Evolutionary conservation across 2,329 filamentous ascomycete genomes (phyloP).

Genomic region (Talaromyces sp.): DNA sequence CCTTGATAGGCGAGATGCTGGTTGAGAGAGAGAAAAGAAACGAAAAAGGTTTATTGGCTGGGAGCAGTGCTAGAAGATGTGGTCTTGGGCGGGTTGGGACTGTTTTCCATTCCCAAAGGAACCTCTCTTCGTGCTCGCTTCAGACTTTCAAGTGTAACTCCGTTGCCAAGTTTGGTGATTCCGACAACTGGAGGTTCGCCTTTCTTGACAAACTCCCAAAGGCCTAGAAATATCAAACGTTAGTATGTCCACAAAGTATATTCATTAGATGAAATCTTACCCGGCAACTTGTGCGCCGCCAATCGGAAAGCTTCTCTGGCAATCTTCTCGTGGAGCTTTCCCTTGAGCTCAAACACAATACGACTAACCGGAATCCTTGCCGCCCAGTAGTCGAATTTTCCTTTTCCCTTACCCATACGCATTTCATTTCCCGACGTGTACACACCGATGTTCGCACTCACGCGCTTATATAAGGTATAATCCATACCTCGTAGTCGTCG

Average conservation of each 20-base stretch:
- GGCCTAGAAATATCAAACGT: conserved; percentile 23
- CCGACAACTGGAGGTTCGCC: conserved; percentile 87
- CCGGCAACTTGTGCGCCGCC: conserved; percentile 90
- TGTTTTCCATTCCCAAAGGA: conserved; percentile 35
- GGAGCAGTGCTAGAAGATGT: conserved; percentile 31
- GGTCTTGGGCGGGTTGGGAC: conserved; percentile 25
- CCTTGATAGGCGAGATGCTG: not conserved
- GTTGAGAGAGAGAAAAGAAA: not conserved
- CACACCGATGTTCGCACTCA: conserved; percentile 89
- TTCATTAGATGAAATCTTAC: conserved; percentile 46
- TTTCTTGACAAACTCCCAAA: conserved; percentile 90
- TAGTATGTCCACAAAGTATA: not conserved
- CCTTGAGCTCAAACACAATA: conserved; percentile 87
- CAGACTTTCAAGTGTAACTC: conserved; percentile 75
- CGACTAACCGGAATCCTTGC: conserved; percentile 84
- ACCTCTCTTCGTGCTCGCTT: conserved; percentile 71
- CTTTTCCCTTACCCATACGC: conserved; percentile 99
- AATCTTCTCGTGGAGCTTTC: conserved; percentile 89
- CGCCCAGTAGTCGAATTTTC: conserved; percentile 95
- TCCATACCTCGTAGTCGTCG: conserved; percentile 81
- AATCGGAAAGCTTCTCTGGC: conserved; percentile 88
- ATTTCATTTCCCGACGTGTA: conserved; percentile 94
- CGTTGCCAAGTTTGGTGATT: conserved; percentile 78
- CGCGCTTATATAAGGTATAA: conserved; percentile 86
- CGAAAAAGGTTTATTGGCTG: conserved; percentile 24